Conservation (phyloP, 306 rosid species). For the Vigna unguiculata region DNA sequence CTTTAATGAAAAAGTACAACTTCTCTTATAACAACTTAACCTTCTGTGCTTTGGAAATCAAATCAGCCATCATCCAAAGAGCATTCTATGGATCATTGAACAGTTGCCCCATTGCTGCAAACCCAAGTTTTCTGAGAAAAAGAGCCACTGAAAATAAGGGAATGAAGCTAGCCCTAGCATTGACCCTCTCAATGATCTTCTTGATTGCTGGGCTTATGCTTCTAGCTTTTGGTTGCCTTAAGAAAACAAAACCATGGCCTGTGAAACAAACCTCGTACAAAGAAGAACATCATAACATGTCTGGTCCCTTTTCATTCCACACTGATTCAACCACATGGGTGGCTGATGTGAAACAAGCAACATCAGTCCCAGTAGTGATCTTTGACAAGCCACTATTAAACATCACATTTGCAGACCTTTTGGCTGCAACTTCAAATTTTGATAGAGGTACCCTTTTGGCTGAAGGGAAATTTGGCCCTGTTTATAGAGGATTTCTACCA, state of each 20-base stretch:
- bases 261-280: conserved; percentile 70
- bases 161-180: conserved; percentile 72
- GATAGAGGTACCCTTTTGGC: conserved; percentile 90
- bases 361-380: conserved; percentile 79
- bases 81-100: conserved; percentile 69
- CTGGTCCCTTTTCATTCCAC: conserved; percentile 91
- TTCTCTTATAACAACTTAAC: conserved; percentile 81
- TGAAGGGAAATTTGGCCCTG: conserved; percentile 94
- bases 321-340: conserved; percentile 95
- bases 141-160: conserved; percentile 50
- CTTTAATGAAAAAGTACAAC: conserved; percentile 80
- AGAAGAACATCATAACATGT: conserved; percentile 75
- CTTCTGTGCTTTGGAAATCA: conserved; percentile 63
- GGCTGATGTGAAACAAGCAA: conserved; percentile 95
- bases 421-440: conserved; percentile 83
- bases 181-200: conserved; percentile 73
- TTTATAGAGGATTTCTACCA: conserved; percentile 83
- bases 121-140: conserved; percentile 58
- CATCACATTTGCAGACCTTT: conserved; percentile 83
- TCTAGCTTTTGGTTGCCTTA: conserved; percentile 74
- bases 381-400: conserved; percentile 87
- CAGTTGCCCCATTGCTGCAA: conserved; percentile 88
- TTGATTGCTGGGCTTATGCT: conserved; percentile 73
- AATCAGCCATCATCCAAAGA: conserved; percentile 51
- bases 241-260: conserved; percentile 67